These are phyloP conservation scores for Neoboletus magnificus DNA, from an alignment of 768 basidiomycete genomes.

Conservation along the genomic window DNA sequence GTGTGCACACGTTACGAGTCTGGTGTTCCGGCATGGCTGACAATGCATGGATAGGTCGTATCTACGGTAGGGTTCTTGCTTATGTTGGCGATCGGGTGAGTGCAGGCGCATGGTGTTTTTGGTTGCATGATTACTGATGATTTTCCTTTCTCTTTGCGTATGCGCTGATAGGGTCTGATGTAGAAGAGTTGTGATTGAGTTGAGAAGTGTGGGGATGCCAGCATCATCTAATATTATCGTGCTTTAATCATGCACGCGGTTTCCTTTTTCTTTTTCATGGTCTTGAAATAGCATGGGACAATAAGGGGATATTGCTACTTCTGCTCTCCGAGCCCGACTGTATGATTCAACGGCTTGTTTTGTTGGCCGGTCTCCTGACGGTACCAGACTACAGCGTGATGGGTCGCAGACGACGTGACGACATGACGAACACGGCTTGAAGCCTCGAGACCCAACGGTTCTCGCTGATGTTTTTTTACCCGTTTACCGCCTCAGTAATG, in stretches of 20 bases:
- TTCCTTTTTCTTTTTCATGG: background rate
- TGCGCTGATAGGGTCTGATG: constrained; percentile 4
- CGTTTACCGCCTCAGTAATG: no score
- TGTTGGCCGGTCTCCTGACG: background rate
- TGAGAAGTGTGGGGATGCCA: background rate
- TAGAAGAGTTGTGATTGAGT: background rate
- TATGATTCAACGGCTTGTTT: background rate
- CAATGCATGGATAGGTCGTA: constrained; percentile 11
- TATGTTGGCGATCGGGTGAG: constrained; percentile 18
- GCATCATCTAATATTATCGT: background rate
- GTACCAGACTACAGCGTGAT: background rate
- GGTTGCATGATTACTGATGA: background rate
- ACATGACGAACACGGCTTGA: no score
- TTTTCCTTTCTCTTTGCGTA: background rate
- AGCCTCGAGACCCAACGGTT: no score
- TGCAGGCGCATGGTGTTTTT: background rate
- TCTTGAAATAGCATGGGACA: background rate
- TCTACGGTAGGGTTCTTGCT: constrained; percentile 16
- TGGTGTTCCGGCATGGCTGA: background rate
- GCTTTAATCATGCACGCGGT: background rate
- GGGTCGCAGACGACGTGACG: background rate
- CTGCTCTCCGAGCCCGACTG: background rate
- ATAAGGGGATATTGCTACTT: background rate
- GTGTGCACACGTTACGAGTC: background rate
- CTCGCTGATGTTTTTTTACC: no score